Evolutionary conservation across 202 grass and related monocot genomes (phyloP), one percentile per base, ranked within the genome.

Genomic region (Brachypodium distachyon): DNA sequence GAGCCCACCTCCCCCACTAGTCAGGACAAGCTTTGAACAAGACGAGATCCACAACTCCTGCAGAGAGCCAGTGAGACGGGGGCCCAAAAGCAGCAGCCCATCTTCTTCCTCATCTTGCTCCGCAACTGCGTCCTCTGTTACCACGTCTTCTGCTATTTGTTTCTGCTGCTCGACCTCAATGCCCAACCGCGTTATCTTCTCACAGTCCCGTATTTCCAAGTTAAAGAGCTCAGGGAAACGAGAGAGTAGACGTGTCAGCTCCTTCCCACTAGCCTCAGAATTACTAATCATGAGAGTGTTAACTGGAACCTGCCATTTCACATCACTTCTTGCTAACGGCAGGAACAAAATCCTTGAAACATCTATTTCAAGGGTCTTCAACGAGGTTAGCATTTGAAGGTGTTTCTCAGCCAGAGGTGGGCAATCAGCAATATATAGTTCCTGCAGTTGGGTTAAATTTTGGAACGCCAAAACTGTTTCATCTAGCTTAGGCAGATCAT

Each of bases 11-110:
- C 18, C 59, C 38, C 18, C 18, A 36, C 33, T 10, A 63, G 36
- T 25, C 12, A 56, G 19, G 4, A 38, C 55, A 13, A 71, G 46
- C 26, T 52, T 4, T 33, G 9, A 5, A 46, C 0, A 70, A 3
- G 0, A 0, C 0, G 1, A 0, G 1, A 72, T 26, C 0, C 0
- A 0, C 10, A 55, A 73, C 5, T 9, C 11, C 32, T 4, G 2
- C 1, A 73, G 33, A 23, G 32, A 72, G n/a, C 0, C 1, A 3
- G 18, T 13, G 1, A 54, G n/a, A 53, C 23, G 7, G 32, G 29
- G 6, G 1, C 32, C 19, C 4, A 73, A 40, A 12, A 53, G 49
- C 33, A 73, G 31, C 31, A 55, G 12, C 12, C 70, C 33, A 5
- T 70, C 43, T 49, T 47, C 67, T 49, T 13, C 43, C 33, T 47